Evolutionary conservation across 495 filamentous ascomycete genomes (phyloP).

Genomic region (Lasiosphaeria hispida): DNA sequence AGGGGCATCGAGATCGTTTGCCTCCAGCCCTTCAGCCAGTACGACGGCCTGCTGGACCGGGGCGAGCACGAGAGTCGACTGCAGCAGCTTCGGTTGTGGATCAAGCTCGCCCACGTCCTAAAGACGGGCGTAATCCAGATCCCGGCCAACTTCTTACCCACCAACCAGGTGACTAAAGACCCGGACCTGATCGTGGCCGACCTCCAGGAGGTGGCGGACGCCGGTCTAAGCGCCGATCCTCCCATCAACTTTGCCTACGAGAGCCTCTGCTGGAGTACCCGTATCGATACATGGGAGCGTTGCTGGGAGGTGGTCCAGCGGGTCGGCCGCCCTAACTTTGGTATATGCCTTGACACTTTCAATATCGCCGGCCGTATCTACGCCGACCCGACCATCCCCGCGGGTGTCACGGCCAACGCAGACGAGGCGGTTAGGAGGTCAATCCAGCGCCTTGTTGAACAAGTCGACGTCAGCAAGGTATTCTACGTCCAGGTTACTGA

Average conservation of each 20-base stretch:
- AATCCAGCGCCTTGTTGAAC: constrained; percentile 53
- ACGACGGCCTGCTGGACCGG: constrained; percentile 71
- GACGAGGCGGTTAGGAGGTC: constrained; percentile 57
- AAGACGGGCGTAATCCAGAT: constrained; percentile 70
- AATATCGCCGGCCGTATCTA: constrained; percentile 75
- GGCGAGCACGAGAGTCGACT: constrained; percentile 55
- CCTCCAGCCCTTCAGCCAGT: constrained; percentile 77
- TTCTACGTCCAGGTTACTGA: constrained; percentile 82
- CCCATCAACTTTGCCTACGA: constrained; percentile 75
- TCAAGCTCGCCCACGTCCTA: constrained; percentile 61
- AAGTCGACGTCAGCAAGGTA: constrained; percentile 65
- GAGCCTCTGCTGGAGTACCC: constrained; percentile 71
- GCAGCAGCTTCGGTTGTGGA: constrained; percentile 66
- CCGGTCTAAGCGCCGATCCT: constrained; percentile 52
- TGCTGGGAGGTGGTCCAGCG: constrained; percentile 65
- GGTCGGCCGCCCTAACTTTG: constrained; percentile 71
- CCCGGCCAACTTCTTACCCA: constrained; percentile 67
- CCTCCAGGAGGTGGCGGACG: constrained; percentile 61
- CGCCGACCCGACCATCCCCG: constrained; percentile 59
- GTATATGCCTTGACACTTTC: constrained; percentile 76
- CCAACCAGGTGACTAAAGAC: constrained; percentile 56
- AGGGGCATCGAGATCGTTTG: constrained; percentile 63
- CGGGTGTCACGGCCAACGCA: constrained; percentile 56
- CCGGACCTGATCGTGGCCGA: constrained; percentile 60
- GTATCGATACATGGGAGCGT: constrained; percentile 68